phyloP scores from a whole-genome alignment of 768 basidiomycete species.

The Leccinum longicurvipes region DNA sequence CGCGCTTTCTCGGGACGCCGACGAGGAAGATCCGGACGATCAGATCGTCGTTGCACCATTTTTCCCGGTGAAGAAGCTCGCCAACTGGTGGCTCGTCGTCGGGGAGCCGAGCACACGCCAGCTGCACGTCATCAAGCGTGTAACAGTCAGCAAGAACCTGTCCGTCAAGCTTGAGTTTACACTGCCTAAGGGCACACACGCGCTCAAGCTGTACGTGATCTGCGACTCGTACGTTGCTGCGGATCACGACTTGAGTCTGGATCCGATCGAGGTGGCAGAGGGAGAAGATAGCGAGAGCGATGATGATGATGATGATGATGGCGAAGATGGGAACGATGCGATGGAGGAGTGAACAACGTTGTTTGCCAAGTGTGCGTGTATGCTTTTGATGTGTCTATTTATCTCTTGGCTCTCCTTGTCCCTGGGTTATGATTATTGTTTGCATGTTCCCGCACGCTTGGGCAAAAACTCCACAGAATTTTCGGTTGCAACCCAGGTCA shows the following conservation, averaged over 20 bases:
- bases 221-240: constrained; percentile 91
- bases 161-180: constrained; percentile 88
- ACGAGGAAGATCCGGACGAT: too few relatives aligned
- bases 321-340: constrained; percentile 60
- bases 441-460: too few relatives aligned
- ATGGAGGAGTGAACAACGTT: constrained; percentile 54
- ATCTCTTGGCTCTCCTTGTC: too few relatives aligned
- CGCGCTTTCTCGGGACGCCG: constrained; percentile 74
- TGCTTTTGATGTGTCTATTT: too few relatives aligned
- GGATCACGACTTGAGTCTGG: constrained; percentile 86
- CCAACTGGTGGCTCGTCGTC: constrained; percentile 97
- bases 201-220: constrained; percentile 84
- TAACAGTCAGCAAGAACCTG: constrained; percentile 74
- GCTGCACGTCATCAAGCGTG: constrained; percentile 79
- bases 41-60: too few relatives aligned
- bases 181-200: constrained; percentile 78
- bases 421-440: too few relatives aligned
- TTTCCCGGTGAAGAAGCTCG: constrained; percentile 87
- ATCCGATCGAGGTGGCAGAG: constrained; percentile 82
- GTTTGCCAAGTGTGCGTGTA: too few relatives aligned
- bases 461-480: too few relatives aligned
- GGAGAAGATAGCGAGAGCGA: too few relatives aligned
- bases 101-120: constrained; percentile 77
- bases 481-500: too few relatives aligned
- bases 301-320: too few relatives aligned